Base-by-base conservation (phyloP, 306 rosid genomes). In the Quercus aquifolioides region DNA sequence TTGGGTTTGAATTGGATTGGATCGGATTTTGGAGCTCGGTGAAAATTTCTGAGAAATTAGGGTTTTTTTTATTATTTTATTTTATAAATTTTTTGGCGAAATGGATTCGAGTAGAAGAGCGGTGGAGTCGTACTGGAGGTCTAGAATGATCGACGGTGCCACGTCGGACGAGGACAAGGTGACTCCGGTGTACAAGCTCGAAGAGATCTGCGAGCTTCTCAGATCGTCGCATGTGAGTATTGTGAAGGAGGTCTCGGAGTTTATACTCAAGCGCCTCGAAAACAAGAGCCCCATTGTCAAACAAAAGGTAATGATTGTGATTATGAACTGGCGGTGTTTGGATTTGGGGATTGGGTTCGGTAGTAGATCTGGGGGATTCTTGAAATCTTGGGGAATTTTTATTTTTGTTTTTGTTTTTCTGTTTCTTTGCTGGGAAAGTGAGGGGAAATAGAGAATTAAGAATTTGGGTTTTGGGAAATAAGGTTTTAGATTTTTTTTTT, bases 101-200 rank as follows among this genome's bases (percentile, higher is more conserved):
- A 96, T 96, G 99, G 99, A 96, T 79, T 83, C 98, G 71, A 93
- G 99, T 86, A 85, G 99, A 69, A 90, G 99, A 90, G 99, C 98
- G 46, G 99, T 96, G 80, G 99, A 96, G 79, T 90, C 99, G 49
- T 96, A 91, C 74, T 91, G 98, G 99, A 87, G 98, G 72, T 91
- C 98, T 30, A 81, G 97, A 65, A 75, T 93, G 93, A 83, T 96
- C 81, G 99, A 96, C 81, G 86, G 86, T 52, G 99, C 91, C 17
- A 96, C 99, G 5, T 88, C 94, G 18, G 97, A 93, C 71, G 99
- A 96, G 84, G 99, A 93, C 85, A 93, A 96, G 78, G 96, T 96
- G 41, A 70, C 99, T 0, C 98, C 99, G 3, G 97, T 96, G 6
- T 96, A 88, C 88, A 96, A 93, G 81, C 81, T 96, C 84, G 99